These are phyloP conservation scores for Pseudogymnoascus sp. DNA, from an alignment of 2,329 filamentous ascomycete genomes.

Conservation along the genomic window DNA sequence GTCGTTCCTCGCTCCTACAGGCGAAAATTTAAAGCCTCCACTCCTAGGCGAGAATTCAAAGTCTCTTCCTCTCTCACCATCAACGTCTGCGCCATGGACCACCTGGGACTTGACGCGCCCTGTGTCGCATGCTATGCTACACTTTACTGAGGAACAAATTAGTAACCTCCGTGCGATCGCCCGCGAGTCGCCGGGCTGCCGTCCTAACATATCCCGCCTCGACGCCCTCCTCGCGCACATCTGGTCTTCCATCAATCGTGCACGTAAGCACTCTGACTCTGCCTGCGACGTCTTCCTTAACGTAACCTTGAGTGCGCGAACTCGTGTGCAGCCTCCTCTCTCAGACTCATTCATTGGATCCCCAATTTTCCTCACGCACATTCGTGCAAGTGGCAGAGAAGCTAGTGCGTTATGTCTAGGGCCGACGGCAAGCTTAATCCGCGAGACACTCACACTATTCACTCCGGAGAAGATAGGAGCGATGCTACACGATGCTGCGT, in stretches of 20 bases:
- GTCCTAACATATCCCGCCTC: slow-evolving; percentile 13
- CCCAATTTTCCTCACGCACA: slow-evolving; percentile 33
- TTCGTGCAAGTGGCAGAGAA: slow-evolving; percentile 20
- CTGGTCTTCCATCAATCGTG: slow-evolving; percentile 36
- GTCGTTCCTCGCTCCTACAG: not conserved
- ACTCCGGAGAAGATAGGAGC: slow-evolving; percentile 31
- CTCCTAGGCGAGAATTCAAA: slow-evolving; percentile 3
- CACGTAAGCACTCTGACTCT: slow-evolving; percentile 24
- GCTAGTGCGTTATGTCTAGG: not conserved
- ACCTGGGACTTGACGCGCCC: slow-evolving; percentile 33
- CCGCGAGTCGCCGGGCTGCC: slow-evolving; percentile 29
- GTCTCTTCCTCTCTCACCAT: slow-evolving; percentile 20
- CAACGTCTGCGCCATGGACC: slow-evolving; percentile 32
- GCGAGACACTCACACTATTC: slow-evolving; percentile 29
- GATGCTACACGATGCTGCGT: slow-evolving; percentile 34
- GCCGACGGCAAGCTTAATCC: slow-evolving; percentile 26
- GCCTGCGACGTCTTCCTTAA: slow-evolving; percentile 31
- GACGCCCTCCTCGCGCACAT: slow-evolving; percentile 39
- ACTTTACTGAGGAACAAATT: slow-evolving; percentile 31
- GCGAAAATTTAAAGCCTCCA: not conserved
- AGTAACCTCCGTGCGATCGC: slow-evolving; percentile 11
- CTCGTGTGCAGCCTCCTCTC: slow-evolving; percentile 31
- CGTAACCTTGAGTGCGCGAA: slow-evolving; percentile 33
- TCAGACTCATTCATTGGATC: slow-evolving; percentile 36
- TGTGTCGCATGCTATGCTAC: slow-evolving; percentile 28